Evolutionary conservation across 2,329 filamentous ascomycete genomes (phyloP).

Genomic region (Aspergillus pseudoterreus): DNA sequence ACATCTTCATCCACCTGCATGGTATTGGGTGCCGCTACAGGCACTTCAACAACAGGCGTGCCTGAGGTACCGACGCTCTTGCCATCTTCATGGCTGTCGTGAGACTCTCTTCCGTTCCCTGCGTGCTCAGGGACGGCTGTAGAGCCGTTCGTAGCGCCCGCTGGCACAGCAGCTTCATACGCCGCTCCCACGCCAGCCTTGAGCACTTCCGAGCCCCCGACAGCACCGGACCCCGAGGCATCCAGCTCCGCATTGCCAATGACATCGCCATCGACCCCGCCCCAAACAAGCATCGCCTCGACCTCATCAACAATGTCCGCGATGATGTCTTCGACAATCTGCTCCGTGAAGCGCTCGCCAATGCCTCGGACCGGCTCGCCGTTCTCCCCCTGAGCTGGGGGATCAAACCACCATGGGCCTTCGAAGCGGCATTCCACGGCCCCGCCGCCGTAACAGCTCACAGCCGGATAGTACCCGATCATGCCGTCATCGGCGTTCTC

Average conservation of each 20-base stretch:
- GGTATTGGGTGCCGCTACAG: conserved; percentile 13
- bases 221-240: conserved; percentile 21
- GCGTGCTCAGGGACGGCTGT: conserved; percentile 13
- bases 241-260: conserved; percentile 26
- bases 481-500: conserved; percentile 91
- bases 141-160: conserved; percentile 3
- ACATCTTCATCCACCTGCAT: conserved; percentile 24
- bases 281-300: conserved; percentile 66
- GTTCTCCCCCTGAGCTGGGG: conserved; percentile 51
- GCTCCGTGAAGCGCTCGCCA: conserved; percentile 79
- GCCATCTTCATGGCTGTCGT: conserved; percentile 19
- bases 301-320: conserved; percentile 95
- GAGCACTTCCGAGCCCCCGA: conserved; percentile 30
- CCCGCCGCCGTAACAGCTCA: conserved; percentile 88
- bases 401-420: conserved; percentile 86
- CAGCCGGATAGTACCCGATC: conserved; percentile 90
- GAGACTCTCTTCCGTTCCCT: conserved; percentile 17
- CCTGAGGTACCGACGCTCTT: conserved; percentile 20
- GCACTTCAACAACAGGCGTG: conserved; percentile 18
- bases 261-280: conserved; percentile 33
- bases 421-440: conserved; percentile 93
- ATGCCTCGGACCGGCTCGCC: conserved; percentile 55
- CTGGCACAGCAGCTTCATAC: conserved; percentile 22
- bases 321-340: conserved; percentile 89
- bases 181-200: conserved; percentile 30